phyloP scores from a whole-genome alignment of 73 alveolate species.

The Breviolum minutum region DNA sequence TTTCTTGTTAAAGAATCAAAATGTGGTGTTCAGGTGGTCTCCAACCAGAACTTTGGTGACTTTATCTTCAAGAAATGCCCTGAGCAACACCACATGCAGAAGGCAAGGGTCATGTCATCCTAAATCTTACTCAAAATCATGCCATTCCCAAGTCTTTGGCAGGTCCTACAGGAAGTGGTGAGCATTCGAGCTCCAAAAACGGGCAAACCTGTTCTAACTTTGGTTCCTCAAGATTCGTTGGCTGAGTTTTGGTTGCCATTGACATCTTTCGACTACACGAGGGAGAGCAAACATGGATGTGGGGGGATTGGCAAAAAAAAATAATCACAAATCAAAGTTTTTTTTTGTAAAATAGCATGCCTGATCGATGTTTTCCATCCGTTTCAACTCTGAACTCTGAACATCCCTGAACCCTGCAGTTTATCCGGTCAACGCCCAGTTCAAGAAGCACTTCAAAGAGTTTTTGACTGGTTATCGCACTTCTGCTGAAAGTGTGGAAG shows the following conservation, averaged over 20 bases:
- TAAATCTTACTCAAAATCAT: neutral
- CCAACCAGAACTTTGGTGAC: slow-evolving; percentile 7
- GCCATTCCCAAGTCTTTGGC: neutral
- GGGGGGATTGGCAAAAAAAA: neutral
- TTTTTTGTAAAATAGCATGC: neutral
- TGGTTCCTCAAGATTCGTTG: neutral
- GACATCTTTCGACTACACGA: neutral
- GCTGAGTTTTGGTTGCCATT: slow-evolving; percentile 9
- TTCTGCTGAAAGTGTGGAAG: neutral
- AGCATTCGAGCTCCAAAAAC: neutral
- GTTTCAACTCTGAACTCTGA: no score
- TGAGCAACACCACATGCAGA: neutral
- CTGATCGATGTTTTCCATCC: neutral
- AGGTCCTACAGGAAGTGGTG: neutral
- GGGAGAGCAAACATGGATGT: neutral
- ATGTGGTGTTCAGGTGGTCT: neutral
- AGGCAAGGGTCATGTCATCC: neutral
- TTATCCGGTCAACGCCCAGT: neutral
- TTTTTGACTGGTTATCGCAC: neutral
- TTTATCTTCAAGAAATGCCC: neutral
- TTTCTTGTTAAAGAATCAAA: neutral
- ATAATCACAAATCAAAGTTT: no score
- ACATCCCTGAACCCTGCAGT: neutral
- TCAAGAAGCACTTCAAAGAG: neutral
- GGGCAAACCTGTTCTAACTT: neutral